Evolutionary conservation across 805 yeast species (phyloP).

Genomic region (Groenewaldozyma tartarivorans): DNA sequence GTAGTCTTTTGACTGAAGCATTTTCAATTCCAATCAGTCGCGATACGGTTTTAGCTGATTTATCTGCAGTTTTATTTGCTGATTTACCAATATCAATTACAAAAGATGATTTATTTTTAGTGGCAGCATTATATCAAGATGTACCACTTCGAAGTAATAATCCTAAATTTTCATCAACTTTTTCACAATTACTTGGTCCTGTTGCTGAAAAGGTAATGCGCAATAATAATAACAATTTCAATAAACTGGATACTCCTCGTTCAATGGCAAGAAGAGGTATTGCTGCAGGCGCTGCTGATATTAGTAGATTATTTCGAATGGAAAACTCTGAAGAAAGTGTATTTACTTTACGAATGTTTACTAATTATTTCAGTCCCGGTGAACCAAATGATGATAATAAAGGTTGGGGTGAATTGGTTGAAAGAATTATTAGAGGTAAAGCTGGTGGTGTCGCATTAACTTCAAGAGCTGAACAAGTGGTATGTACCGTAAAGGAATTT

Average conservation of each 20-base stretch:
- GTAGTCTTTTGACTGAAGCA: slow-evolving; percentile 65
- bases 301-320: slow-evolving; percentile 64
- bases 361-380: slow-evolving; percentile 48
- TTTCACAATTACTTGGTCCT: slow-evolving; percentile 5
- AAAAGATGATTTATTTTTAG: slow-evolving; percentile 60
- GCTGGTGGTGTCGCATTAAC: slow-evolving; percentile 63
- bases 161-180: slow-evolving; percentile 4
- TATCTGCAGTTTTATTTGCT: slow-evolving; percentile 71
- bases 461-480: slow-evolving; percentile 66
- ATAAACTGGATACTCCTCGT: slow-evolving; percentile 7
- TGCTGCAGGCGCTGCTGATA: slow-evolving; percentile 83
- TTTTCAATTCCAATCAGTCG: slow-evolving; percentile 59
- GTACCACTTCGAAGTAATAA: slow-evolving; percentile 33
- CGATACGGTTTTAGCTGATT: slow-evolving; percentile 51
- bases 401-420: slow-evolving; percentile 87
- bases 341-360: slow-evolving; percentile 60
- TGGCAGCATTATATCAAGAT: slow-evolving; percentile 65
- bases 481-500: slow-evolving; percentile 66
- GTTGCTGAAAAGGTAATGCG: slow-evolving; percentile 15
- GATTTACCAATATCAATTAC: slow-evolving; percentile 57
- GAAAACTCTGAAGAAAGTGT: slow-evolving; percentile 57
- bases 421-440: slow-evolving; percentile 68
- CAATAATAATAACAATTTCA: neutral
- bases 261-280: slow-evolving; percentile 56
- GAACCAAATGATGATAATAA: slow-evolving; percentile 38